These are phyloP conservation scores for Exophiala phaeomuriformis DNA, from an alignment of 2,329 filamentous ascomycete genomes.

Conservation along the genomic window DNA sequence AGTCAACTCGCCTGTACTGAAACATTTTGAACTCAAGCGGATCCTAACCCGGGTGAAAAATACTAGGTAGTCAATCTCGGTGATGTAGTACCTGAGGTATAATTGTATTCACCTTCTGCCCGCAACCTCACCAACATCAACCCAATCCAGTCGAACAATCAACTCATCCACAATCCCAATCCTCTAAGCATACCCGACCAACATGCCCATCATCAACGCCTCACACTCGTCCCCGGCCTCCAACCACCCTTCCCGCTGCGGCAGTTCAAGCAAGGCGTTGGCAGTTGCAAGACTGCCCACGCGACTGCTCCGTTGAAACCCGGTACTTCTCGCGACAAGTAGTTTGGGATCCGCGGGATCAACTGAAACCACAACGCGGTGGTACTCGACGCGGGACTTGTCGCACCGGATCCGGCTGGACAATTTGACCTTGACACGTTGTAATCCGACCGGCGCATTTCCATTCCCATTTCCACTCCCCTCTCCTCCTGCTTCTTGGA, in stretches of 20 bases:
- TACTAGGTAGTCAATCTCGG: too few species aligned
- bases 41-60: too few species aligned
- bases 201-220: constrained; percentile 66
- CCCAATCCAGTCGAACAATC: too few species aligned
- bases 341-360: constrained; percentile 50
- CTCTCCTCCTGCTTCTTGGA: too few species aligned
- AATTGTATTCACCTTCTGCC: too few species aligned
- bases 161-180: too few species aligned
- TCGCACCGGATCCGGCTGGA: constrained; percentile 69
- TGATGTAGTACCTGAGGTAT: too few species aligned
- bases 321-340: constrained; percentile 72
- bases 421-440: constrained; percentile 62
- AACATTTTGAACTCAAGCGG: too few species aligned
- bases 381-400: constrained; percentile 73
- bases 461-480: too few species aligned
- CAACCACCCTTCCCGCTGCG: constrained; percentile 53
- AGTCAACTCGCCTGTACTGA: too few species aligned
- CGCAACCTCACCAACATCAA: too few species aligned
- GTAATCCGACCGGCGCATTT: constrained; percentile 49
- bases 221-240: constrained; percentile 64
- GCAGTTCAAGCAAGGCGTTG: constrained; percentile 71
- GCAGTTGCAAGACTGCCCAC: constrained; percentile 84
- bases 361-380: constrained; percentile 67
- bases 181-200: constrained; percentile 30
- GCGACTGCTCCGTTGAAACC: constrained; percentile 78